A percentile compares a stretch with the other conserved stretches of the same genome.
These are phyloP conservation scores for Dentiscutata heterogama DNA, from an alignment of 371 early-diverging fungal species.

Conservation along the genomic window DNA sequence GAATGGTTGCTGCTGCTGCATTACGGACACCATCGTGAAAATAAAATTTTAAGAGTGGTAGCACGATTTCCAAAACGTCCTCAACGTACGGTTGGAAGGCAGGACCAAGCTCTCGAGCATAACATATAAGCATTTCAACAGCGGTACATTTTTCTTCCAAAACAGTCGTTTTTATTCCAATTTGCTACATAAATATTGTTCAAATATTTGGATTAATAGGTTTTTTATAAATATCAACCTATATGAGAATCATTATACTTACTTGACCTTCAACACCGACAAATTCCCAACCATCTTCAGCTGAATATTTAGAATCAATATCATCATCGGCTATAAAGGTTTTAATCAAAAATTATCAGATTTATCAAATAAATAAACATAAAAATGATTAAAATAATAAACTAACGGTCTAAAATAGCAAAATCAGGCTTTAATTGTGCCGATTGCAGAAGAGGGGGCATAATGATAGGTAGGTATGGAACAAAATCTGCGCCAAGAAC, in stretches of 20 bases:
- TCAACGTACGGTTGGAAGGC: slow-evolving; percentile 89
- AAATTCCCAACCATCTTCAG: slow-evolving; percentile 98
- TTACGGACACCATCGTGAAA: slow-evolving; percentile 97
- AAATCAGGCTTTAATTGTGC: slow-evolving; percentile 94
- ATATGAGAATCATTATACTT: background rate
- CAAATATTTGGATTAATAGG: background rate
- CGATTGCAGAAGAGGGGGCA: slow-evolving; percentile 90
- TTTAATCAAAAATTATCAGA: background rate
- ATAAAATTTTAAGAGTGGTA: slow-evolving; percentile 93
- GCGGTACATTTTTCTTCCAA: slow-evolving; percentile 98
- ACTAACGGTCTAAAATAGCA: slow-evolving; percentile 80
- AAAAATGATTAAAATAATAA: background rate
- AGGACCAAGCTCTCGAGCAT: slow-evolving; percentile 90
- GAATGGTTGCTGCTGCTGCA: slow-evolving; percentile 88
- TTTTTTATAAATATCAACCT: background rate
- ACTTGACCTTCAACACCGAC: slow-evolving; percentile 83
- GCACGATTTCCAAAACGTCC: slow-evolving; percentile 81
- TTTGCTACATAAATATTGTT: slow-evolving; percentile 57
- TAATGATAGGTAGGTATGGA: slow-evolving; percentile 90
- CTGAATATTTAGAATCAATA: slow-evolving; percentile 82
- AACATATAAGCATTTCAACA: slow-evolving; percentile 96
- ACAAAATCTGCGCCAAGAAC: slow-evolving; percentile 94
- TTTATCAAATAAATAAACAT: background rate
- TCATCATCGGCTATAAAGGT: slow-evolving; percentile 76
- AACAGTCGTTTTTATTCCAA: slow-evolving; percentile 94